These are phyloP conservation scores for Lipomyces yamadae DNA, from an alignment of 805 yeast genomes.

Conservation along the genomic window DNA sequence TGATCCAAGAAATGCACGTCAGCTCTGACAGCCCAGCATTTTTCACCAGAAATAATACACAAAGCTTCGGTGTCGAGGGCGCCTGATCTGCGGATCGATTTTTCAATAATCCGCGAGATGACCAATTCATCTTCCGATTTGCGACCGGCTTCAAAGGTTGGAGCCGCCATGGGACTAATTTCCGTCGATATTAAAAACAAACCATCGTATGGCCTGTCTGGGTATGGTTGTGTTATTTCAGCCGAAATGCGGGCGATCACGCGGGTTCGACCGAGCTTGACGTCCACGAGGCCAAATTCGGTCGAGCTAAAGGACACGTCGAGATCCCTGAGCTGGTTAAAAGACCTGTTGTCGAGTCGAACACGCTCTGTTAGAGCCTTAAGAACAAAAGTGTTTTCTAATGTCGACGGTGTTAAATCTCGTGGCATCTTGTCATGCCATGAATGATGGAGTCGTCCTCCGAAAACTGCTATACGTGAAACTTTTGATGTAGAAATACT, in stretches of 20 bases:
- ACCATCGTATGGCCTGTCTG: slow-evolving; percentile 94
- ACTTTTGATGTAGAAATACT: not conserved
- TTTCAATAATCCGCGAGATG: slow-evolving; percentile 82
- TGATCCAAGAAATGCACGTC: slow-evolving; percentile 86
- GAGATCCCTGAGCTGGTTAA: slow-evolving; percentile 68
- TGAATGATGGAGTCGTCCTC: not conserved
- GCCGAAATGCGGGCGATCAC: slow-evolving; percentile 76
- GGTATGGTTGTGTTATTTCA: slow-evolving; percentile 76
- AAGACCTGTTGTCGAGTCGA: slow-evolving; percentile 70
- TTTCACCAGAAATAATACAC: slow-evolving; percentile 87
- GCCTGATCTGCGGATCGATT: slow-evolving; percentile 86
- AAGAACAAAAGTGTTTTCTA: slow-evolving; percentile 65
- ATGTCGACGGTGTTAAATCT: slow-evolving; percentile 63
- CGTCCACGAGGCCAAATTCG: slow-evolving; percentile 81
- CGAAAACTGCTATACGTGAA: not conserved
- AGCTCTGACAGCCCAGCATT: slow-evolving; percentile 90
- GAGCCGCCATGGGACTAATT: slow-evolving; percentile 86
- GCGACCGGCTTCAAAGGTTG: slow-evolving; percentile 72
- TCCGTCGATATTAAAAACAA: slow-evolving; percentile 82
- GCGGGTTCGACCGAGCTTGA: slow-evolving; percentile 74
- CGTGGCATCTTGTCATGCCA: slow-evolving; percentile 56
- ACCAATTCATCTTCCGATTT: slow-evolving; percentile 81
- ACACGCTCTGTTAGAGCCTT: slow-evolving; percentile 65
- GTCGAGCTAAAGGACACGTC: slow-evolving; percentile 62
- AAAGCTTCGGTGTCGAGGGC: slow-evolving; percentile 89